phyloP scores from a whole-genome alignment of 345 rosid genomes.

The Tarenaya hassleriana region DNA sequence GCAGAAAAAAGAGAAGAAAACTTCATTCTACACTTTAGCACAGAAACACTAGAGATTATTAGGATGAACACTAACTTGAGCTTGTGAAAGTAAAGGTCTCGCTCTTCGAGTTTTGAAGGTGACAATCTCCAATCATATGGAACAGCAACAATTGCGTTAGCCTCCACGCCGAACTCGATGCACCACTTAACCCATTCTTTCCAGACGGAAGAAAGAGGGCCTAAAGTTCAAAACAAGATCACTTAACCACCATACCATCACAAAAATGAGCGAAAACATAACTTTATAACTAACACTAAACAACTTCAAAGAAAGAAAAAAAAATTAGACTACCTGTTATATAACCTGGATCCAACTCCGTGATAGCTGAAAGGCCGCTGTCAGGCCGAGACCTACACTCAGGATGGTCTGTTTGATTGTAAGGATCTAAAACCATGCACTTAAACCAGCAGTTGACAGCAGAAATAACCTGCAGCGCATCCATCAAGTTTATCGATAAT shows the following conservation, averaged over 20 bases:
- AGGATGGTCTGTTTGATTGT: conserved; percentile 94
- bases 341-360: conserved; percentile 96
- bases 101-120: conserved; percentile 90
- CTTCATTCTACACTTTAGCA: neutral
- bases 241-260: neutral
- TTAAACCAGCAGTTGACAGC: conserved; percentile 99
- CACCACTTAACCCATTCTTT: conserved; percentile 99
- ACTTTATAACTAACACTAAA: neutral
- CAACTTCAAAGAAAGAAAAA: conserved; percentile 8
- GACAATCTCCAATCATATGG: conserved; percentile 98
- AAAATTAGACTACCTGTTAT: conserved; percentile 53
- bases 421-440: conserved; percentile 85
- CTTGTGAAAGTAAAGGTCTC: conserved; percentile 95
- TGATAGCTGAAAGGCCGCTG: conserved; percentile 89
- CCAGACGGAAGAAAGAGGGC: conserved; percentile 98
- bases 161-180: conserved; percentile 89
- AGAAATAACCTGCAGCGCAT: conserved; percentile 69
- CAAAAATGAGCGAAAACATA: conserved; percentile 14
- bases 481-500: conserved; percentile 12
- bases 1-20: conserved; percentile 18
- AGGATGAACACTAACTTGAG: conserved; percentile 61
- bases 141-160: conserved; percentile 89
- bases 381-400: conserved; percentile 97
- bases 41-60: conserved; percentile 1
- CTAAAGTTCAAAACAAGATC: conserved; percentile 34